Percentiles rank a stretch among this genome's conserved stretches.
These are phyloP conservation scores for Calonectria leucothoes DNA, from an alignment of 2,329 filamentous ascomycete species.

Conservation along the genomic window DNA sequence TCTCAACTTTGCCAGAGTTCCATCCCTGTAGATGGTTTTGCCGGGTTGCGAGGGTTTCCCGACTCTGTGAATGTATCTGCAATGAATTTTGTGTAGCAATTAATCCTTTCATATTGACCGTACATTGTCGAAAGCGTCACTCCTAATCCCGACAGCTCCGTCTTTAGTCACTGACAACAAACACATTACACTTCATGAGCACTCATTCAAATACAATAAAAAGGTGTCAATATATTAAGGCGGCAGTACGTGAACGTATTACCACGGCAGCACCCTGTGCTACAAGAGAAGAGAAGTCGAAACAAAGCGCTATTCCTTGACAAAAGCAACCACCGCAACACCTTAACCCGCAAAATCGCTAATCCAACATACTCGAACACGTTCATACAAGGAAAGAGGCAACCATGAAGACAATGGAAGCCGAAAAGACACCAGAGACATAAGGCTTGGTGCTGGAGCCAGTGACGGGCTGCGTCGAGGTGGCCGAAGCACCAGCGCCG, in stretches of 20 bases:
- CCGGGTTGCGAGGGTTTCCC: too few relatives aligned
- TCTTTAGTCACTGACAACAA: background rate
- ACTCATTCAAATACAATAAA: background rate
- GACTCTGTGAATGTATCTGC: too few relatives aligned
- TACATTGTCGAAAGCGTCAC: too few relatives aligned
- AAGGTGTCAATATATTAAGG: background rate
- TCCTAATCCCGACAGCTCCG: too few relatives aligned
- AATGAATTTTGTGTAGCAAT: too few relatives aligned
- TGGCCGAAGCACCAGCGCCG: background rate
- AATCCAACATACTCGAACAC: background rate
- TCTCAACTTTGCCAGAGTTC: too few relatives aligned
- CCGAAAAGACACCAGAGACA: background rate
- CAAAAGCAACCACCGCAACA: background rate
- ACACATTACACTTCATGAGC: background rate
- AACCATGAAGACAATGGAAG: background rate
- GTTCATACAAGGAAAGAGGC: background rate
- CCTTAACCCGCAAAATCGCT: background rate
- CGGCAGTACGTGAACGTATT: background rate
- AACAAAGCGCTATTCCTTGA: background rate
- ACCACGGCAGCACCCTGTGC: background rate
- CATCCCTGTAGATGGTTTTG: too few relatives aligned
- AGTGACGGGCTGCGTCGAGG: background rate
- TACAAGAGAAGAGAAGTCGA: background rate
- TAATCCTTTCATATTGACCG: too few relatives aligned
- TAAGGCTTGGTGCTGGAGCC: background rate